Base-by-base conservation (phyloP, 129 eudicot species). In the Centaurea solstitialis region DNA sequence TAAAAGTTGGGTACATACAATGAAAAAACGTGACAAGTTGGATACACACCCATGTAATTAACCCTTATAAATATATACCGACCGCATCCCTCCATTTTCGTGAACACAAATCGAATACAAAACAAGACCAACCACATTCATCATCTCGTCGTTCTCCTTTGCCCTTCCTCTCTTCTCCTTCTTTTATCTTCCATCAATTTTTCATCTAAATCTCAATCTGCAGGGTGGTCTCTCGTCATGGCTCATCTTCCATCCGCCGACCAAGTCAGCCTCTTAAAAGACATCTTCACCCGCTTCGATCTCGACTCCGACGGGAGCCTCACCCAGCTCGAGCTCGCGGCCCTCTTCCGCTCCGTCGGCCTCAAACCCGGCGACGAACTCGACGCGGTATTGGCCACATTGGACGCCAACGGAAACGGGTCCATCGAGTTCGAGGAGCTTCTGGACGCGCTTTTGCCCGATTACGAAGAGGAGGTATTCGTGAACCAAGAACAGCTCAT, bases 321-420 rank as follows among this genome's bases (percentile, higher is more conserved):
- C 9, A 88, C 92, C 72, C 89, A 80, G 39, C 87, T 88, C 0
- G 92, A 88, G 80, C 84, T 88, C 4, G 89, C 86, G n/a, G 91
- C 91, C 85, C 87, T 85, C 23, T 77, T 88, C 76, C 71, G 92
- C 17, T 80, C 92, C 28, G 67, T 81, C 18, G 79, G 95, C 61
- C 85, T 88, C 70, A 88, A 80, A 71, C 89, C 88, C 23, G 91
- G 94, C 4, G 91, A 91, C 28, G 85, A 88, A 41, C 35, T 88
- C 59, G 76, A 88, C 17, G 35, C 57, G 28, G 59, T 91, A 2
- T 41, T 91, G 33, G 75, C n/a, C 85, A 78, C 9, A 83, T 89
- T 89, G 82, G 93, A 91, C 77, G 68, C 88, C 5, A 88, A 88
- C 37, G 92, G 91, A 62, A 91, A 88, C 53, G 92, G 96, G 3